A percentile compares a stretch with the other conserved stretches of the same genome.
These are phyloP conservation scores for Helotiales sp. DNA, from an alignment of 2,329 filamentous ascomycete species.

Conservation along the genomic window DNA sequence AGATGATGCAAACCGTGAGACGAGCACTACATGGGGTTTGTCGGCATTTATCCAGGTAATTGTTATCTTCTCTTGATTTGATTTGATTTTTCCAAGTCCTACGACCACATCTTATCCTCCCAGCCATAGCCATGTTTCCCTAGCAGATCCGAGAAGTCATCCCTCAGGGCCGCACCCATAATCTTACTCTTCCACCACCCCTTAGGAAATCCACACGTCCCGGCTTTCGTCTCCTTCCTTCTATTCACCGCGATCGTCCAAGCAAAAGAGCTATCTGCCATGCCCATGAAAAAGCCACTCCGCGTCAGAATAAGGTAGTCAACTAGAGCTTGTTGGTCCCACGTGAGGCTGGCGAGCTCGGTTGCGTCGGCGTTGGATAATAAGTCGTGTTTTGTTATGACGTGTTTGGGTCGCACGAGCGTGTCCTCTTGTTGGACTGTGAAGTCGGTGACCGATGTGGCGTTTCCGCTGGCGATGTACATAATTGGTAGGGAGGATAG, in stretches of 20 bases:
- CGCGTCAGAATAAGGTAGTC: slow-evolving; percentile 42
- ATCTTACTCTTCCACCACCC: slow-evolving; percentile 8
- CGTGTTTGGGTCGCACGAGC: slow-evolving; percentile 41
- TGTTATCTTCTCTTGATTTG: neutral
- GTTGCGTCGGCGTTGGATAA: slow-evolving; percentile 7
- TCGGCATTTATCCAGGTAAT: no score
- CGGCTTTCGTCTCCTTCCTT: slow-evolving; percentile 1
- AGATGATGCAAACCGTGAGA: no score
- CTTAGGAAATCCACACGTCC: slow-evolving; percentile 7
- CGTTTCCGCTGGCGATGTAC: slow-evolving; percentile 50
- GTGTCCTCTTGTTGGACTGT: slow-evolving; percentile 40
- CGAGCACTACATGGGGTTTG: no score
- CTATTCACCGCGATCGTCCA: slow-evolving; percentile 52
- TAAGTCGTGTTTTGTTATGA: slow-evolving; percentile 22
- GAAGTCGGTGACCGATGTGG: slow-evolving; percentile 46
- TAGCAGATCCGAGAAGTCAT: slow-evolving; percentile 5
- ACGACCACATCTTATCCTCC: slow-evolving; percentile 10
- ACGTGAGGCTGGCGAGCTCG: slow-evolving; percentile 13
- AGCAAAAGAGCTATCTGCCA: slow-evolving; percentile 50
- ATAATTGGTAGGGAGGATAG: slow-evolving; percentile 37
- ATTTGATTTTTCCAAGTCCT: neutral
- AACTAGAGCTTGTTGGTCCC: slow-evolving; percentile 26
- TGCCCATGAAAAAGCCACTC: slow-evolving; percentile 48
- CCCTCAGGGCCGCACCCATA: neutral
- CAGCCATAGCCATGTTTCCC: slow-evolving; percentile 6